Conservation (phyloP, 345 rosid genomes). For the Syzygium aqueum region DNA sequence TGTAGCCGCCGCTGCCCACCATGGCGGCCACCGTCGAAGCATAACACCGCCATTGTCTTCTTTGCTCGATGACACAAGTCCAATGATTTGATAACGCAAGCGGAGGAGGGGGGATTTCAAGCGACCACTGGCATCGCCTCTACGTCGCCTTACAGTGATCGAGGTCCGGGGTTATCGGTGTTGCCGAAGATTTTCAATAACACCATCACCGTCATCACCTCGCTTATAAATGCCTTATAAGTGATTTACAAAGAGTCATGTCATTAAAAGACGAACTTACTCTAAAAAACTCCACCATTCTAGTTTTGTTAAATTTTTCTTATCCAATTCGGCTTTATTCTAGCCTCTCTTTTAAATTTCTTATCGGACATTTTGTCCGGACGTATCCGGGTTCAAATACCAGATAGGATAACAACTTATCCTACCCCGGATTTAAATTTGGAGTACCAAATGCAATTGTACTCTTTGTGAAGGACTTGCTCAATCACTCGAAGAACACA, state of each 20-base stretch:
- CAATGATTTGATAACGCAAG: not conserved
- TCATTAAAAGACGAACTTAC: not conserved
- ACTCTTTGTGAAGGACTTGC: not conserved
- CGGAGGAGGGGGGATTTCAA: no score
- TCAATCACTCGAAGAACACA: not conserved
- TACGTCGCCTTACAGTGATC: no score
- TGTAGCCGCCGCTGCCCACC: not conserved
- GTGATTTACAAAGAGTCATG: not conserved
- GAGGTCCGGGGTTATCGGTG: not conserved
- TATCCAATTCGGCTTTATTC: not conserved
- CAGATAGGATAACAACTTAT: not conserved
- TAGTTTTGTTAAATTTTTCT: not conserved
- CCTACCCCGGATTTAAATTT: not conserved
- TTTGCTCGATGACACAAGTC: not conserved
- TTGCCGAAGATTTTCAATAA: not conserved
- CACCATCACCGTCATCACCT: not conserved
- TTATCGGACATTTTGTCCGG: rapidly evolving
- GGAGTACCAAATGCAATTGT: not conserved
- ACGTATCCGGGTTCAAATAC: not conserved
- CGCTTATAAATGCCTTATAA: not conserved
- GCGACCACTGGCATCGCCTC: no score
- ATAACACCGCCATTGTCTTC: not conserved
- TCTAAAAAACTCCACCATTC: not conserved
- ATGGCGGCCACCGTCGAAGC: not conserved
- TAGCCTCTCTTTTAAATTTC: not conserved